Base-by-base conservation (phyloP, 2,329 filamentous ascomycete genomes). In the Colletotrichum truncatum region DNA sequence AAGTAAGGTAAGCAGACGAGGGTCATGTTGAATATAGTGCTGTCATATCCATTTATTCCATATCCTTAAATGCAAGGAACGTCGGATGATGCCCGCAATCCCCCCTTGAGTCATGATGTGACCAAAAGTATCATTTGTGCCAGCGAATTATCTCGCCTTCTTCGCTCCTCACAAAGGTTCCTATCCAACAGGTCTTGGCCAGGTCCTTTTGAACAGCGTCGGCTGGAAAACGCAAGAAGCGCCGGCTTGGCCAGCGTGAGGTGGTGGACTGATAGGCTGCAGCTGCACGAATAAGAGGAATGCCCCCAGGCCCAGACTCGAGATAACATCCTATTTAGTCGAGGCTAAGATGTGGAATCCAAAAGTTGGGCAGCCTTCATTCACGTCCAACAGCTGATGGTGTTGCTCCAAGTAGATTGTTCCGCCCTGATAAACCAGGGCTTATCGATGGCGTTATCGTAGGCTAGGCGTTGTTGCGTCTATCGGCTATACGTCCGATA, bases 401-500 rank as follows among this genome's bases (percentile, higher is more conserved):
- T 25, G 39, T 43, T 43, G 18, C 39, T 43, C 39, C 39, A 21
- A 43, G 39, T 21, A 8, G 39, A 6, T 43, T 16, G 21, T 16
- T 43, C 18, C 39, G 25, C 39, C 10, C 6, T 7, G 2, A 43
- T 16, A 43, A 23, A 23, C 43, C 23, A 46, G 26, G 43, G 18
- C 43, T 46, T 46, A 46, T 46, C 43, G 43, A 46, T 46, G 43
- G 23, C 43, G 43, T 46, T 46, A 46, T 46, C 12, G 28, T 28
- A 5, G 12, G 11, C 14, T 18, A 38, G 34, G 34, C 9, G 23
- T 12, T 30, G 8, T 54, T 41, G 36, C 36, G 32, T 41, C 34
- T 54, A 54, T 54, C 51, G 34, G 51, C 23, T 36, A 54, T 30
- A 41, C 23, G 34, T 41, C 51, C 51, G 51, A 54, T 54, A 54